Evolutionary conservation across 306 rosid species (phyloP), one percentile per base, ranked within the genome.

Genomic region (Prunus fruticosa): DNA sequence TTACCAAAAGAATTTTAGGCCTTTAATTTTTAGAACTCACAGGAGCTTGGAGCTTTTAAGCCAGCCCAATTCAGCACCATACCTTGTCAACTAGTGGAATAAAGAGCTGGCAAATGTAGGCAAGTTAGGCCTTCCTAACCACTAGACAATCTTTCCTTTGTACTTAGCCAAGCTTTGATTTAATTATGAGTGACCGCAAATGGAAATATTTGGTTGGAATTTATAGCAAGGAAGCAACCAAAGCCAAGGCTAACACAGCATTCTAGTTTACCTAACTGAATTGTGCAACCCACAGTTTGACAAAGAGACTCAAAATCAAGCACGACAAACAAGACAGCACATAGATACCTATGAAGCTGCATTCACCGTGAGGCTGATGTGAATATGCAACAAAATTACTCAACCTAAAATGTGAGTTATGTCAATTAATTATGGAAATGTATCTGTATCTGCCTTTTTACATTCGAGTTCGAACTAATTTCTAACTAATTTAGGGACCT

Each of bases 251-350:
- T 52, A 69, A 6, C 28, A n/a, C 28, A 19, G 50, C 30, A 71
- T 54, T 71, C 12, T 34, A 12, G 75, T 19, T 71, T 32, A 71
- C 72, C 82, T 50, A 78, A 38, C 7, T 23, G 38, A n/a, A 38
- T 63, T 18, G 22, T 14, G 43, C 67, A 52, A 63, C 12, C 18
- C 65, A 60, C 65, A 60, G 23, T 60, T 49, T 38, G 43, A 38
- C 43, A 34, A 6, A 34, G 41, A 34, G 41, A 34, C 41, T 34
- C 8, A 6, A 34, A 8, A 54, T 7, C 11, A n/a, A 9, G 6
- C 27, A 9, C 8, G 22, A 54, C 61, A 20, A 56, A 2, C 43
- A 56, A 56, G 3, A 19, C 10, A 8, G 14, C 22, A 56, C 61
- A 0, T 8, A 1, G 20, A 56, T 7, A 38, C 43, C 43, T 38